phyloP scores from a whole-genome alignment of 2,329 filamentous ascomycete species.

The Xylariaceae sp. region DNA sequence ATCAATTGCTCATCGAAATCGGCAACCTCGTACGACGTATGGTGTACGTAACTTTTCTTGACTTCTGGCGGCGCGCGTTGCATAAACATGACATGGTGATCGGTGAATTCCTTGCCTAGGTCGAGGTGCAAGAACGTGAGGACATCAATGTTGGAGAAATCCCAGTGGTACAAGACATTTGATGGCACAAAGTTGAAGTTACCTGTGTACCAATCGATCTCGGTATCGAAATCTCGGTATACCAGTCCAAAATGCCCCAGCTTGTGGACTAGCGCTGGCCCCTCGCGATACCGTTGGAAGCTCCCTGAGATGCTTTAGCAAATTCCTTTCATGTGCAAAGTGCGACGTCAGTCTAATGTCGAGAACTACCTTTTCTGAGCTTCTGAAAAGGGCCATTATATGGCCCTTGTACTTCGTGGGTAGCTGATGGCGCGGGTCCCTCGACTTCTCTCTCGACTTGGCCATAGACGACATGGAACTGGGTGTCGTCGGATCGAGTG shows the following conservation, averaged over 20 bases:
- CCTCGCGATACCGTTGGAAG: constrained; percentile 42
- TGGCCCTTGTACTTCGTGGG: constrained; percentile 26
- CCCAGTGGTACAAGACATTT: constrained; percentile 33
- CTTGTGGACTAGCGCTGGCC: constrained; percentile 42
- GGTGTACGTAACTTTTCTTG: constrained; percentile 54
- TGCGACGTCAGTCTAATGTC: no score
- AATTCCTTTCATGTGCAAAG: background rate
- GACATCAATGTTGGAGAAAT: constrained; percentile 32
- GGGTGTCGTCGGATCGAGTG: constrained; percentile 43
- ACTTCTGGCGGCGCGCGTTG: constrained; percentile 30
- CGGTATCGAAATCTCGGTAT: constrained; percentile 41
- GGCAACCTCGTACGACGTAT: constrained; percentile 62
- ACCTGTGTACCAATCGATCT: constrained; percentile 41
- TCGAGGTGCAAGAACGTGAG: constrained; percentile 58
- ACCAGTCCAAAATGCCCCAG: constrained; percentile 44
- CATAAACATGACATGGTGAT: constrained; percentile 63
- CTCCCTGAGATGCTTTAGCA: constrained; percentile 15
- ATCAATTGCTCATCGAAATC: constrained; percentile 65
- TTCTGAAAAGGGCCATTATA: constrained; percentile 32
- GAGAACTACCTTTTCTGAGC: constrained; percentile 19
- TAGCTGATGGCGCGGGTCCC: constrained; percentile 23
- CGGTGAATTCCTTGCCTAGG: constrained; percentile 53
- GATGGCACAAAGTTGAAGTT: constrained; percentile 45
- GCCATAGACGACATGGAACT: constrained; percentile 38
- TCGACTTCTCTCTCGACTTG: constrained; percentile 29